Evolutionary conservation across 176 grass and related monocot genomes (phyloP), one percentile per base, ranked within the genome.

Genomic region (Poa annua): DNA sequence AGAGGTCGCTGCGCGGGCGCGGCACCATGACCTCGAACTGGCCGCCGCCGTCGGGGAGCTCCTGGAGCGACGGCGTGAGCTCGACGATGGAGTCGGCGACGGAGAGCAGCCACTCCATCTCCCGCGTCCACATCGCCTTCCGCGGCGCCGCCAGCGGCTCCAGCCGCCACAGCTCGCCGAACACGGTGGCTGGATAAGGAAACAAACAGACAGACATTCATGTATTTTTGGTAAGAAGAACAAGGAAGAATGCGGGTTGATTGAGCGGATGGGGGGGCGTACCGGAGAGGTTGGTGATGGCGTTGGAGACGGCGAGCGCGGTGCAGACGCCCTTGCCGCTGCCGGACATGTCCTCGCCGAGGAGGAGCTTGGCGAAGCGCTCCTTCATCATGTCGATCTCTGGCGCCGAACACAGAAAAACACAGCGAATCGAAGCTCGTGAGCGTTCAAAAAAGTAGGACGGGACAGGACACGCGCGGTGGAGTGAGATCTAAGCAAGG

Each of bases 351-450:
- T 99, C 97, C 88, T 99, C 97, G 33, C 97, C 97, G 26, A 99
- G 91, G 19, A 99, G 97, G 36, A 99, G 91, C 85, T 99, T 99
- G 0, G 97, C 93, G 87, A 99, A 99, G 29, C 97, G 91, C 91
- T 99, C 97, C 89, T 96, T 99, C 97, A 99, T 96, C 93, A 99
- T 96, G 88, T 99, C 97, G 64, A 96, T 57, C 85, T 96, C 97
- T 99, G 91, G 1, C 11, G n/a, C n/a, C n/a, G 8, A 64, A 88
- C 13, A 16, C 9, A 9, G 54, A 63, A 16, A 70, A 3, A 36
- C 62, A 7, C 10, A 66, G 66, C 25, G 22, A 47, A 64, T 6
- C 17, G 41, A 57, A 72, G 45, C 41, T 11, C 64, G 47, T 85
- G 60, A 89, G 65, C 44, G 24, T 64, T 54, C 64, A 20, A 49